Percentiles rank a stretch among this genome's conserved stretches.
Evolutionary conservation across 2,329 filamentous ascomycete genomes (phyloP).

Genomic region (Beauveria bassiana): DNA sequence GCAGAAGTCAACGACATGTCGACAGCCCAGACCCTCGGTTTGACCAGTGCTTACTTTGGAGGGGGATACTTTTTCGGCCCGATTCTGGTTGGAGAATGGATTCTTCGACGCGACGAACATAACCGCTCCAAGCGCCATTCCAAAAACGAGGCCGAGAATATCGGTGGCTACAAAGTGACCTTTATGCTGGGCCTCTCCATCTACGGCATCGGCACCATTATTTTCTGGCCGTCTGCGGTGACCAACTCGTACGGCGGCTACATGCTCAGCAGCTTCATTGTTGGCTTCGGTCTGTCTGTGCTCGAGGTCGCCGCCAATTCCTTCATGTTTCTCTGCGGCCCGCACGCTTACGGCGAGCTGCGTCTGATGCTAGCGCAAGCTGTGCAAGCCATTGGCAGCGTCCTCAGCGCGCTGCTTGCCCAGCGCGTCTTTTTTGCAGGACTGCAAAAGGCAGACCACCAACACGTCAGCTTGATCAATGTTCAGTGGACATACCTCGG

Average conservation of each 20-base stretch:
- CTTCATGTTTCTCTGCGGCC: constrained; percentile 64
- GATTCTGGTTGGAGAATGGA: constrained; percentile 59
- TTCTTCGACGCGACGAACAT: constrained; percentile 61
- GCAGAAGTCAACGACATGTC: constrained; percentile 55
- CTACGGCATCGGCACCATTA: constrained; percentile 70
- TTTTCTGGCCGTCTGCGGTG: constrained; percentile 77
- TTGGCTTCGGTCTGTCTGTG: constrained; percentile 67
- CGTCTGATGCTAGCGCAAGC: constrained; percentile 69
- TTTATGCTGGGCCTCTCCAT: constrained; percentile 71
- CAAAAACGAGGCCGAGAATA: constrained; percentile 32
- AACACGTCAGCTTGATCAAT: constrained; percentile 50
- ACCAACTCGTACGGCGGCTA: constrained; percentile 71
- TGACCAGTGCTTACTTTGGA: constrained; percentile 64
- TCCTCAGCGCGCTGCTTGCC: constrained; percentile 65
- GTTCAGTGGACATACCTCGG: constrained; percentile 85
- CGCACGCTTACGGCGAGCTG: constrained; percentile 63
- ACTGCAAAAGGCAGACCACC: constrained; percentile 35
- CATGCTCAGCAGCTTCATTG: constrained; percentile 64
- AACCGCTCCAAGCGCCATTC: constrained; percentile 36
- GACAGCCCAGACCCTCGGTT: constrained; percentile 53
- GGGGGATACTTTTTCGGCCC: constrained; percentile 65
- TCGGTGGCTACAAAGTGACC: constrained; percentile 68
- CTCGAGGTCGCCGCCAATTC: constrained; percentile 78
- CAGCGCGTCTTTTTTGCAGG: constrained; percentile 65
- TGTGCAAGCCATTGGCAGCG: constrained; percentile 66